Percentiles rank a stretch among this genome's conserved stretches.
phyloP scores from a whole-genome alignment of 2,329 filamentous ascomycete species.

The Truncatella angustata region DNA sequence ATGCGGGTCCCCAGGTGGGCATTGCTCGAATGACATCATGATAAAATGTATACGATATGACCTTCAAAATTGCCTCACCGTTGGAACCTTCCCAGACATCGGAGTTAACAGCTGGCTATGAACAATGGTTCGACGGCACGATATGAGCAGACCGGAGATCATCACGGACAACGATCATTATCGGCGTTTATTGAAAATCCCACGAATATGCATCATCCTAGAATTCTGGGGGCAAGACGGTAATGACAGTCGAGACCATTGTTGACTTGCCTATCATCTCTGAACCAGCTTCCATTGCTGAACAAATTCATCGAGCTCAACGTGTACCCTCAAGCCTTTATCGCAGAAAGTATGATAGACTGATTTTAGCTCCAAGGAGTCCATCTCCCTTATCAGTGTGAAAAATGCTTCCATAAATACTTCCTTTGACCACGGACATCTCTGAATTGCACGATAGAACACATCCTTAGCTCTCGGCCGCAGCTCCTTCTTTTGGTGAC shows the following conservation, averaged over 20 bases:
- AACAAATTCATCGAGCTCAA: constrained; percentile 50
- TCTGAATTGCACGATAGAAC: constrained; percentile 33
- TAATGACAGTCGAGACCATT: too few species aligned
- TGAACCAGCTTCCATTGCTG: constrained; percentile 28
- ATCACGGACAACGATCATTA: too few species aligned
- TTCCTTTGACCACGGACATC: constrained; percentile 41
- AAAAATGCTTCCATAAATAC: constrained; percentile 53
- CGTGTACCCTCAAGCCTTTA: constrained; percentile 49
- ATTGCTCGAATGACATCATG: neutral
- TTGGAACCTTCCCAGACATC: too few species aligned
- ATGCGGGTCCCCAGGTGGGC: too few species aligned
- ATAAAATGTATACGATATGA: too few species aligned
- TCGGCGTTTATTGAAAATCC: too few species aligned
- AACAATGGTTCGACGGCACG: too few species aligned
- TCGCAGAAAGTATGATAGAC: constrained; percentile 46
- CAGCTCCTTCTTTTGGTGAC: constrained; percentile 25
- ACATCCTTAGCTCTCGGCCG: constrained; percentile 25
- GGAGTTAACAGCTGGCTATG: too few species aligned
- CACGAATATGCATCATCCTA: too few species aligned
- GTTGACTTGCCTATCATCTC: constrained; percentile 6
- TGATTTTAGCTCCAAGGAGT: constrained; percentile 45
- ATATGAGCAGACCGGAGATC: too few species aligned
- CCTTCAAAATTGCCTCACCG: too few species aligned
- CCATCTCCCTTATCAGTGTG: constrained; percentile 42
- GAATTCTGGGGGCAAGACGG: too few species aligned